Percentiles rank a stretch among this genome's conserved stretches.
Evolutionary conservation across 2,329 filamentous ascomycete species (phyloP).

Genomic region (Monosporascus sp.): DNA sequence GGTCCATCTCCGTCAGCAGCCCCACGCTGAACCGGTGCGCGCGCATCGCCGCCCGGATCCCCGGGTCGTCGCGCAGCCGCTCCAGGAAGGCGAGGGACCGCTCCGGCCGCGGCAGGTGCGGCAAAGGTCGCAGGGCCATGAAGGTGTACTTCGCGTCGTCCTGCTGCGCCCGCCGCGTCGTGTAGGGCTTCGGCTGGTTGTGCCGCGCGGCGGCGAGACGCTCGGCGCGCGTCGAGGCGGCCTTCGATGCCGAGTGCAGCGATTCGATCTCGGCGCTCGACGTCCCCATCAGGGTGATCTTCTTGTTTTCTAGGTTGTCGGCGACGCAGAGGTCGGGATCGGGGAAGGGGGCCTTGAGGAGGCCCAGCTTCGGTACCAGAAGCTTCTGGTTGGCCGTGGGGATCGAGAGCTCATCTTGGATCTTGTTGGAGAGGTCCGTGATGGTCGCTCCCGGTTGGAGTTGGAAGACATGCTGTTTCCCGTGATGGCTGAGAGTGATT

Average conservation of each 20-base stretch:
- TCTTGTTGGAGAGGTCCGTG: conserved; percentile 54
- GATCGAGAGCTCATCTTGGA: conserved; percentile 52
- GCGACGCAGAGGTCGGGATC: conserved; percentile 45
- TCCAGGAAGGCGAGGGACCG: conserved; percentile 67
- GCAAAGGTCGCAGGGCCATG: conserved; percentile 66
- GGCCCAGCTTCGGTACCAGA: conserved; percentile 58
- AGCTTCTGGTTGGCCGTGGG: conserved; percentile 63
- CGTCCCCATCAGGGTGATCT: conserved; percentile 61
- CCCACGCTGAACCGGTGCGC: conserved; percentile 81
- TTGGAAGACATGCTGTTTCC: conserved; percentile 37
- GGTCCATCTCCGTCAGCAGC: conserved; percentile 93
- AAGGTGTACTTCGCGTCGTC: conserved; percentile 76
- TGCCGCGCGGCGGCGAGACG: conserved; percentile 29
- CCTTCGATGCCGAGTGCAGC: conserved; percentile 43
- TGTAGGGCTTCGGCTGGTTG: conserved; percentile 19
- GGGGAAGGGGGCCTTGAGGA: conserved; percentile 61
- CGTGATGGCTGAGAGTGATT: conserved; percentile 43
- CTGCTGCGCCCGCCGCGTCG: conserved; percentile 30
- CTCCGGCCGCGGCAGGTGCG: conserved; percentile 70
- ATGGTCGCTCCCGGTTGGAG: conserved; percentile 44
- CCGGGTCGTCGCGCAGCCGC: conserved; percentile 73
- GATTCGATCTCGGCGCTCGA: conserved; percentile 55
- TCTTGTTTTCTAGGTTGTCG: conserved; percentile 46
- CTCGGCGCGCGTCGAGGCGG: conserved; percentile 43
- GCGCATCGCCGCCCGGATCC: conserved; percentile 78